phyloP scores from a whole-genome alignment of 2,329 filamentous ascomycete genomes.

The Venturia nashicola region DNA sequence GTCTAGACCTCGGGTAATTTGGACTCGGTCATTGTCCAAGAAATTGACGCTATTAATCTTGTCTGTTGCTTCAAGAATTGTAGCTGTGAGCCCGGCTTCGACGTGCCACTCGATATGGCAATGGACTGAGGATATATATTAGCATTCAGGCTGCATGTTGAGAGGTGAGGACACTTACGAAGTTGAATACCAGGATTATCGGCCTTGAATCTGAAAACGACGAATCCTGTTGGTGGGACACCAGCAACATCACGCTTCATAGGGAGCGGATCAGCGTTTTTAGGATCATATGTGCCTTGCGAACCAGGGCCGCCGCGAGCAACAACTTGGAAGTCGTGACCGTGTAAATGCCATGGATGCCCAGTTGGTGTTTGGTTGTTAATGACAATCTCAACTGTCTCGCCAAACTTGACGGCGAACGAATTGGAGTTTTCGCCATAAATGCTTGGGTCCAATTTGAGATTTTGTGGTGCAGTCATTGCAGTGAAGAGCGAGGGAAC shows the following conservation, averaged over 20 bases:
- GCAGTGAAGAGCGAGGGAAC: constrained; percentile 72
- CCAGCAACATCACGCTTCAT: constrained; percentile 43
- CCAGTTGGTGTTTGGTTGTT: constrained; percentile 62
- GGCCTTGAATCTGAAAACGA: constrained; percentile 43
- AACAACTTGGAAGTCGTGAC: constrained; percentile 57
- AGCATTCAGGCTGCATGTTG: neutral
- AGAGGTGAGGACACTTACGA: neutral
- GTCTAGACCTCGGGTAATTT: constrained; percentile 34
- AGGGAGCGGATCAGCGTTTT: constrained; percentile 20
- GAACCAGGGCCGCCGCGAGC: constrained; percentile 17
- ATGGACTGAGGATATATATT: constrained; percentile 11
- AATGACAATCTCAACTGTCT: constrained; percentile 58
- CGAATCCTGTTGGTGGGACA: constrained; percentile 40
- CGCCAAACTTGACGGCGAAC: constrained; percentile 44
- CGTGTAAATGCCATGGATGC: constrained; percentile 67
- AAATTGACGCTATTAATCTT: constrained; percentile 39
- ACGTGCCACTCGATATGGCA: constrained; percentile 31
- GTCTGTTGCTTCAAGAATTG: constrained; percentile 37
- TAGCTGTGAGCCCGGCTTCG: constrained; percentile 37
- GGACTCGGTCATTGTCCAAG: constrained; percentile 28
- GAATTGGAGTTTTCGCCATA: constrained; percentile 42
- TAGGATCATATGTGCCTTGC: constrained; percentile 16
- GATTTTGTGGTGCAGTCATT: constrained; percentile 41
- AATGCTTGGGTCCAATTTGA: constrained; percentile 24
- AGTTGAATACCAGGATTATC: constrained; percentile 34